These are phyloP conservation scores for Citrullus amarus DNA, from an alignment of 306 rosid genomes.

Conservation along the genomic window DNA sequence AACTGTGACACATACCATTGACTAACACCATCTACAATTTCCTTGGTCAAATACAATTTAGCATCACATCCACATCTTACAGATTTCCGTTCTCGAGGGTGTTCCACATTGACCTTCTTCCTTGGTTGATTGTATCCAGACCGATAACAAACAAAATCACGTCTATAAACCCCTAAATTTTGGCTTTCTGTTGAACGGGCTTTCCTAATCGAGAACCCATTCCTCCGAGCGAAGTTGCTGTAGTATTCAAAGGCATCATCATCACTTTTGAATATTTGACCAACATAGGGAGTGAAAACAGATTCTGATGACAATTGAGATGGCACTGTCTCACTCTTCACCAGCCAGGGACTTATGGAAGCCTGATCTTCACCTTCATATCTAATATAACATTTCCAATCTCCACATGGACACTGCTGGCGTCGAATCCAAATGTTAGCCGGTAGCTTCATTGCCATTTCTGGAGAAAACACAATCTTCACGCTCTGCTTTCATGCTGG, in stretches of 20 bases:
- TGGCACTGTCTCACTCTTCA: slow-evolving; percentile 24
- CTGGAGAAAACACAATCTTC: neutral
- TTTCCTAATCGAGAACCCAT: slow-evolving; percentile 59
- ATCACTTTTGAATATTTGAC: slow-evolving; percentile 53
- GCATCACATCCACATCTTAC: slow-evolving; percentile 69
- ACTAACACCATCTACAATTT: slow-evolving; percentile 36
- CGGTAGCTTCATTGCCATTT: slow-evolving; percentile 34
- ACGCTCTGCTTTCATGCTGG: neutral
- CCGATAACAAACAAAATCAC: slow-evolving; percentile 59
- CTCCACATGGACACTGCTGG: slow-evolving; percentile 63
- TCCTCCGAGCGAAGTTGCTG: slow-evolving; percentile 50
- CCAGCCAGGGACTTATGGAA: slow-evolving; percentile 24
- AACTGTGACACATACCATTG: slow-evolving; percentile 63
- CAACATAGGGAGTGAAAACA: slow-evolving; percentile 61
- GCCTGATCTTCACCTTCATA: slow-evolving; percentile 42
- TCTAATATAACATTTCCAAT: slow-evolving; percentile 56
- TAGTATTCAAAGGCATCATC: slow-evolving; percentile 55
- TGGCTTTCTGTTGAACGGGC: slow-evolving; percentile 69
- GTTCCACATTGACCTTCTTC: slow-evolving; percentile 56
- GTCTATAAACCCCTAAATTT: slow-evolving; percentile 47
- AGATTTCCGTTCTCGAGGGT: slow-evolving; percentile 60
- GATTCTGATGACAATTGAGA: slow-evolving; percentile 29
- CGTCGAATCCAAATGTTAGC: slow-evolving; percentile 45
- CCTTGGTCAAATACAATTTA: slow-evolving; percentile 55
- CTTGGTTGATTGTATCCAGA: slow-evolving; percentile 66